Percentiles rank a stretch among this genome's conserved stretches.
Evolutionary conservation across 306 rosid species (phyloP).

Genomic region (Quercus ilex): DNA sequence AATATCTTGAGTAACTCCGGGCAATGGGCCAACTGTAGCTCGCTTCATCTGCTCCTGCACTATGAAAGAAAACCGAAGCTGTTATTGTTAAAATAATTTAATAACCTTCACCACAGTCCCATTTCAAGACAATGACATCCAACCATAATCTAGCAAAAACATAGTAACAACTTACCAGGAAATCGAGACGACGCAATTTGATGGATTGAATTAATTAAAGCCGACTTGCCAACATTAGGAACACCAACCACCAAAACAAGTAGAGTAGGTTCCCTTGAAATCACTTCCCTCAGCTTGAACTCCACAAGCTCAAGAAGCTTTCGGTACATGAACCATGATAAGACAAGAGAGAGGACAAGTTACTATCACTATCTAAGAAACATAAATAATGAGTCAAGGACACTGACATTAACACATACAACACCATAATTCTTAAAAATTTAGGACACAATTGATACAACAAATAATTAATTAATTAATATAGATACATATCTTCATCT

Average conservation of each 20-base stretch:
- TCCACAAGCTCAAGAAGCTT: constrained; percentile 82
- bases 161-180: constrained; percentile 46
- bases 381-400: no score
- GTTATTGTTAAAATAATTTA: constrained; percentile 9
- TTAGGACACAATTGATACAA: no score
- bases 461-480: no score
- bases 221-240: constrained; percentile 92
- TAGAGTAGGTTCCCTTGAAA: constrained; percentile 74
- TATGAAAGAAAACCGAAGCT: constrained; percentile 31
- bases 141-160: not conserved
- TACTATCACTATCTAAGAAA: no score
- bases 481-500: no score
- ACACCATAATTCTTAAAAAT: no score
- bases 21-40: constrained; percentile 87
- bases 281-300: constrained; percentile 74
- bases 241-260: constrained; percentile 96
- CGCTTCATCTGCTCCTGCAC: constrained; percentile 84
- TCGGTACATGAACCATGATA: not conserved
- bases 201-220: constrained; percentile 80
- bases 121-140: not conserved
- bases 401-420: no score
- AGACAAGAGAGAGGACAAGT: no score
- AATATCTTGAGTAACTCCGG: constrained; percentile 95
- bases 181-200: constrained; percentile 68
- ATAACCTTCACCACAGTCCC: not conserved